phyloP scores from a whole-genome alignment of 805 yeast species.

The Pichia nanzhaoensis region DNA sequence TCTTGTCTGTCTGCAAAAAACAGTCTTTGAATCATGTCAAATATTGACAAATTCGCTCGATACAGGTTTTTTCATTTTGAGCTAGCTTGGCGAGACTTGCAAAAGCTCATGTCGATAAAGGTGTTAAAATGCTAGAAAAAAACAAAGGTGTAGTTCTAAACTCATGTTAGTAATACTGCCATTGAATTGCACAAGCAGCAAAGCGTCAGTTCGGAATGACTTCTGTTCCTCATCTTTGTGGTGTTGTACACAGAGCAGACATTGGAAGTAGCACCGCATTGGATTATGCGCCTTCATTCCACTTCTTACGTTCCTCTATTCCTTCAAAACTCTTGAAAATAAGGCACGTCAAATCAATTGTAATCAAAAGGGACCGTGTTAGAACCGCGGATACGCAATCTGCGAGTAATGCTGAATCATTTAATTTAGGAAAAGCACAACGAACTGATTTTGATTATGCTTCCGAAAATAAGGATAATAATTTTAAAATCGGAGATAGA shows the following conservation, averaged over 20 bases:
- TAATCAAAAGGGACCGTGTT: not conserved
- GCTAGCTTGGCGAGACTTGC: too few species aligned
- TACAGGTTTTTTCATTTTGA: too few species aligned
- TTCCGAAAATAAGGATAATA: not conserved
- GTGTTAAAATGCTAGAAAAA: too few species aligned
- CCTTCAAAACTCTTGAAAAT: constrained; percentile 18
- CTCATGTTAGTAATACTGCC: too few species aligned
- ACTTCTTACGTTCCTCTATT: constrained; percentile 5
- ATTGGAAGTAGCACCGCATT: not conserved
- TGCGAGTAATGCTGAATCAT: not conserved
- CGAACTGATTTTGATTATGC: not conserved
- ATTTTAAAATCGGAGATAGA: not conserved
- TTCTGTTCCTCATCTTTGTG: constrained; percentile 10
- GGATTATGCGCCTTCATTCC: not conserved
- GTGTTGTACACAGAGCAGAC: not conserved
- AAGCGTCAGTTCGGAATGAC: constrained; percentile 6
- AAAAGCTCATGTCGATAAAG: too few species aligned
- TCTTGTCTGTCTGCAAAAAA: too few species aligned
- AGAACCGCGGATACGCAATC: not conserved
- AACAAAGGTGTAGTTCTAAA: too few species aligned
- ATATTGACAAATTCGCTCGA: too few species aligned
- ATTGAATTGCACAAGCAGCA: not conserved
- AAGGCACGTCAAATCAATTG: constrained; percentile 20
- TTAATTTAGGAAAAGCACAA: not conserved
- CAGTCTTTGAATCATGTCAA: too few species aligned